phyloP scores from a whole-genome alignment of 805 yeast genomes.

The Wickerhamomyces silvicola region DNA sequence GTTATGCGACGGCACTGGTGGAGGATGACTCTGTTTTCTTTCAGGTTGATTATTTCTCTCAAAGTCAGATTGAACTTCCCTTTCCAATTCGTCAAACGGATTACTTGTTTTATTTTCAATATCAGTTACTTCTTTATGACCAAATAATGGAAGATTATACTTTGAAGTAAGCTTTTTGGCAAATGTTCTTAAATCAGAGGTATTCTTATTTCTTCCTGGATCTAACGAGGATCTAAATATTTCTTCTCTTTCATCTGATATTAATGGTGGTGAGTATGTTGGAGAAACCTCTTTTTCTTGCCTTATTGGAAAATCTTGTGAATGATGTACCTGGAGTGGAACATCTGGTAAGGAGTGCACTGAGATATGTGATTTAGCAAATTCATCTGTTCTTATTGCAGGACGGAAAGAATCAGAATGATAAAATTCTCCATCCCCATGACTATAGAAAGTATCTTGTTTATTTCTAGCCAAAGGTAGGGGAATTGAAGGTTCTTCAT shows the following conservation, averaged over 20 bases:
- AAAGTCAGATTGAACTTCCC: constrained; percentile 28
- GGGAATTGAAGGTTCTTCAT: constrained; percentile 9
- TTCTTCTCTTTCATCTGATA: too few relatives aligned
- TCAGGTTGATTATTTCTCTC: constrained; percentile 13
- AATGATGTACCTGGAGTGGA: constrained; percentile 6
- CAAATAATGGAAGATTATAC: constrained; percentile 8
- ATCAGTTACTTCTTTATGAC: constrained; percentile 1
- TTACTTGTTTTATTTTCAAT: constrained; percentile 5
- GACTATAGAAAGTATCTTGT: neutral
- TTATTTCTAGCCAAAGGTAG: constrained; percentile 18
- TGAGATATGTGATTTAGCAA: constrained; percentile 7
- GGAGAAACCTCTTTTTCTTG: too few relatives aligned
- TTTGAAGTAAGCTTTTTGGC: constrained; percentile 14
- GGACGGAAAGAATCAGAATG: constrained; percentile 3
- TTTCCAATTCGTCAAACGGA: constrained; percentile 27
- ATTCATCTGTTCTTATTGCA: neutral
- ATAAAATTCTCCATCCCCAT: constrained; percentile 1
- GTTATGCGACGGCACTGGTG: constrained; percentile 24
- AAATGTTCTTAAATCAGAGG: constrained; percentile 6
- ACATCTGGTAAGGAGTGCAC: constrained; percentile 19
- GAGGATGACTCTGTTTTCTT: constrained; percentile 9
- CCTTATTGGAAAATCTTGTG: neutral
- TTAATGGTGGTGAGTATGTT: too few relatives aligned
- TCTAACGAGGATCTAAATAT: constrained; percentile 1
- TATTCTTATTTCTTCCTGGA: constrained; percentile 2